Evolutionary conservation across 2,329 filamentous ascomycete species (phyloP).

Genomic region (Xylaria polymorpha): DNA sequence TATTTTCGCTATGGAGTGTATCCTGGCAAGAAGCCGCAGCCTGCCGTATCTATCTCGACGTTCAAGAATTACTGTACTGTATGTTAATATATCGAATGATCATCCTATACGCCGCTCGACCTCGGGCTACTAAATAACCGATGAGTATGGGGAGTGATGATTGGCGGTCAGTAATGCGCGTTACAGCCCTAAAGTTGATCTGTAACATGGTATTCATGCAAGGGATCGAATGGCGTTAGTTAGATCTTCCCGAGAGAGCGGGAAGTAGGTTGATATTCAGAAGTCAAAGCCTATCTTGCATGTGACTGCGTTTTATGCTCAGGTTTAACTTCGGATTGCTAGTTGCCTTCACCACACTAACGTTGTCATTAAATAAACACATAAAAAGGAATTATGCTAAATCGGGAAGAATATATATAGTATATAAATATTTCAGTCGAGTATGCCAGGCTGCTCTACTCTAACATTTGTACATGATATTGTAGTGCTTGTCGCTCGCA

Average conservation of each 20-base stretch:
- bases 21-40: background rate
- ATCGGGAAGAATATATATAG: background rate
- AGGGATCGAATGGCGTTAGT: slow-evolving; percentile 5
- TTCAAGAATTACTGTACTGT: background rate
- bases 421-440: slow-evolving; percentile 5
- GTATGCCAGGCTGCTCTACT: slow-evolving; percentile 14
- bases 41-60: background rate
- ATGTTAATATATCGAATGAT: background rate
- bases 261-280: slow-evolving; percentile 9
- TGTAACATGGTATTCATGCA: background rate
- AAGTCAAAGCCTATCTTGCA: slow-evolving; percentile 3
- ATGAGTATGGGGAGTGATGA: background rate
- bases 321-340: background rate
- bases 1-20: background rate
- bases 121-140: background rate
- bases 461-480: slow-evolving; percentile 20
- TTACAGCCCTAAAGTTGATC: background rate
- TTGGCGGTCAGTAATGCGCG: background rate
- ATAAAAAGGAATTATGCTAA: background rate
- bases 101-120: background rate
- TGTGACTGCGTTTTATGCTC: background rate
- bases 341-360: background rate
- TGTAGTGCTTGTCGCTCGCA: background rate
- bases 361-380: background rate
- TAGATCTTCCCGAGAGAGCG: slow-evolving; percentile 10